Conservation (phyloP, 2,329 filamentous ascomycete species). For the Stagonosporopsis vannaccii region DNA sequence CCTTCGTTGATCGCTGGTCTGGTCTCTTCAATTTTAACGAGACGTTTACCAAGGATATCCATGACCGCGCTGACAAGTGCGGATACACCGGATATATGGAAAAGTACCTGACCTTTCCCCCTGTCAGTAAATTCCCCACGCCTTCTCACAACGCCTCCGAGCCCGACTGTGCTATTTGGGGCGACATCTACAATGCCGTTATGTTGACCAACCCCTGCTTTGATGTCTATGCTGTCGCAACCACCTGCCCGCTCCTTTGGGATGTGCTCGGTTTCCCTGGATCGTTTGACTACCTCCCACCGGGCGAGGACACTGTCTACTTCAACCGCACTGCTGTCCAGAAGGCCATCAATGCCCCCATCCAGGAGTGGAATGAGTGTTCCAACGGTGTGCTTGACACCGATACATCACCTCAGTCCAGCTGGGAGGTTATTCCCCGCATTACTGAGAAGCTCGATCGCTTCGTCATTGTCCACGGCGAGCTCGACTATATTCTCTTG, state of each 20-base stretch:
- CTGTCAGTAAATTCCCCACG: constrained; percentile 65
- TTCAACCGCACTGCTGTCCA: constrained; percentile 77
- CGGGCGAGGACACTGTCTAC: constrained; percentile 69
- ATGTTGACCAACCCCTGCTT: constrained; percentile 76
- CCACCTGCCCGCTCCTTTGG: constrained; percentile 74
- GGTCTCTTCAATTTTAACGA: constrained; percentile 70
- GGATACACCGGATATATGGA: constrained; percentile 68
- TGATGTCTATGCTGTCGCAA: constrained; percentile 76
- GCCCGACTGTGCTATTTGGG: constrained; percentile 66
- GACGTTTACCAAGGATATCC: constrained; percentile 61
- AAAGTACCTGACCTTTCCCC: constrained; percentile 73
- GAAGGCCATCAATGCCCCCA: constrained; percentile 69
- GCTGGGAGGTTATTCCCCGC: constrained; percentile 67
- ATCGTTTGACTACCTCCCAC: constrained; percentile 63
- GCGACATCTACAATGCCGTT: constrained; percentile 63
- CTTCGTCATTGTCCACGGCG: constrained; percentile 76
- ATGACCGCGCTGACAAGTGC: constrained; percentile 62
- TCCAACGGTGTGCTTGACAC: constrained; percentile 55
- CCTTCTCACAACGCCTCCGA: constrained; percentile 54
- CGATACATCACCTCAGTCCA: constrained; percentile 64
- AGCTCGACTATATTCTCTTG: constrained; percentile 72
- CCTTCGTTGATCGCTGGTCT: constrained; percentile 68
- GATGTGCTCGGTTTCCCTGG: constrained; percentile 75
- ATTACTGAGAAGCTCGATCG: constrained; percentile 76
- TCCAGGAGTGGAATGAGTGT: constrained; percentile 66